Base-by-base conservation (phyloP, 2,329 filamentous ascomycete genomes). In the Teratosphaeriaceae sp. region DNA sequence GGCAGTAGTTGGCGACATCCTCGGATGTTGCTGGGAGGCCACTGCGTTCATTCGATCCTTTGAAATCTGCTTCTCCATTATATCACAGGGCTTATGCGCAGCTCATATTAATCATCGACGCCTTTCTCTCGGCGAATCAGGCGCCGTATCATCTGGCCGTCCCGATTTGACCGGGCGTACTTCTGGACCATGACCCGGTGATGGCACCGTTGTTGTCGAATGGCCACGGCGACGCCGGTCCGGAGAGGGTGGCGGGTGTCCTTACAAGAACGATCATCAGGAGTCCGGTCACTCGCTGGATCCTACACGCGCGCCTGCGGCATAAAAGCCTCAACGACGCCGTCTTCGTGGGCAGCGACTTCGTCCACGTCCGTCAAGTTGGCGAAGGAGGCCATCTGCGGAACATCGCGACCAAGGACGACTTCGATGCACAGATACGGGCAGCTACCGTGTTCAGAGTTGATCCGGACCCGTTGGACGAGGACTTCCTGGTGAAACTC, bases 341-440 rank as follows among this genome's bases (percentile, higher is more conserved):
- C 50, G 82, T 89, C 27, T 88, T 95, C 55, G 75, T 98, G 44
- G 86, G 88, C 42, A 84, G 94, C 52, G 77, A 84, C 49, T 86
- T 80, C 54, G 76, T 98, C 34, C 83, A 90, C 52, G 79, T 97
- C 50, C 84, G 82, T 54, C 84, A 94, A 23, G 52, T 62, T 33
- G 52, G 47, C n/a, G 24, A 48, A 2, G 78, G 85, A 58, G 81
- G 82, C 1, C 81, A 84, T 55, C 73, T 95, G 19, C 78, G 82
- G 50, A 80, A 88, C 57, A 71, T 95, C n/a, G 72, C 77, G n/a
- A 77, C 78, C 47, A 94, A 89, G 63, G 73, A 75, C 30, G 81
- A 95, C 60, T 90, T 97, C 60, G 80, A 81, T 42, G 77, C 79
- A 23, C 77, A 80, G 33, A 96, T 97, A 50, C 74, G 85, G 47